Evolutionary conservation across 371 early-diverging fungal genomes (phyloP), one percentile per base, ranked within the genome.

Genomic region (Mortierella sp.): DNA sequence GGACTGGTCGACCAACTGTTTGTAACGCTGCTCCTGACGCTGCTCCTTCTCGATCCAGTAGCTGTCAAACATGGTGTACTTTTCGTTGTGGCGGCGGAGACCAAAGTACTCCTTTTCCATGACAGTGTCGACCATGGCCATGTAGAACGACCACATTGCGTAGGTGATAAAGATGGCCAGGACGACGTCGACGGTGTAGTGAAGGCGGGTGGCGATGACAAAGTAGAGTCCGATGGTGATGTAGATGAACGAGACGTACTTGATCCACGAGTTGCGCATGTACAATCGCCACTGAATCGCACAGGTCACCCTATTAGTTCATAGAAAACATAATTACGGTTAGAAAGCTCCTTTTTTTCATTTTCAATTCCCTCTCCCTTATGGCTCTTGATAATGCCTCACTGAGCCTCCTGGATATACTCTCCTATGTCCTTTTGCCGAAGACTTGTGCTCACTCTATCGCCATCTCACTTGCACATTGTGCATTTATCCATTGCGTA

Each of bases 151-250:
- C 75, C 89, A 86, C 27, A 77, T 77, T 6, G 81, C 76, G 68
- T 88, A 88, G 16, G 90, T 89, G 82, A 94, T 89, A 83, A 94
- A 89, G 8, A 95, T 72, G 16, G 94, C 96, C 35, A 95, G 75
- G 29, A 95, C 71, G 4, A 95, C 93, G 68, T 95, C 95, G 38
- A 95, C 89, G 3, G 95, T 89, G 81, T 95, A 95, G 75, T 95
- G 95, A 32, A 93, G 88, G 8, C 93, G 92, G 46, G 93, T 93
- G 49, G 92, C 84, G 21, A 95, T 35, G n/a, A 95, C 93, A 76
- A 92, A 88, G 21, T 89, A 81, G 24, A 95, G 88, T 1, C 92
- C 93, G 16, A 88, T 82, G 0, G 89, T 60, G 44, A 89, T 90
- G 41, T 94, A 89, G 10, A 90, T 43, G 46, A 90, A 92, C 21